phyloP scores from a whole-genome alignment of 108 stramenopile genomes.

The Aurantiochytrium sp. region DNA sequence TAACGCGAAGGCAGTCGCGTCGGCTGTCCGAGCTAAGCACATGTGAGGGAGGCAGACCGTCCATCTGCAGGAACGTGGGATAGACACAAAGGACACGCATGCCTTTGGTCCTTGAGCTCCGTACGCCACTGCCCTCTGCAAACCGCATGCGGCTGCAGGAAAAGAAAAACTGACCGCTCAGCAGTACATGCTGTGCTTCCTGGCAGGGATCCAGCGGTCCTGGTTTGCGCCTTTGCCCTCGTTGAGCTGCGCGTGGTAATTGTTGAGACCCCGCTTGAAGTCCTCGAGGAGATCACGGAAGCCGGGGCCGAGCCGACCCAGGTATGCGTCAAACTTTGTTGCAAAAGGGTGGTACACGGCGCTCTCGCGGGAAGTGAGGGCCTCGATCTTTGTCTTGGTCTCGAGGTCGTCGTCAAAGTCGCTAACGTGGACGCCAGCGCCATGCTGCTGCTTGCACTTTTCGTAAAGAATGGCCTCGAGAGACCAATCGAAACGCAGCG shows the following conservation, averaged over 20 bases:
- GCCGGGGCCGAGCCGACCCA: not conserved
- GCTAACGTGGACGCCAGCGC: not conserved
- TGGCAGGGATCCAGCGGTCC: not conserved
- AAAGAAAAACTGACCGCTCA: not conserved
- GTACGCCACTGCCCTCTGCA: too few relatives aligned
- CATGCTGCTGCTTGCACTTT: not conserved
- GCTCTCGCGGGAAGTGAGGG: not conserved
- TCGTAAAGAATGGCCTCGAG: not conserved
- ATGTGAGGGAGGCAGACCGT: too few relatives aligned
- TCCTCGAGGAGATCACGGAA: not conserved
- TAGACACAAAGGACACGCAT: too few relatives aligned
- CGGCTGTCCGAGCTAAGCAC: too few relatives aligned
- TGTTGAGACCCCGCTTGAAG: not conserved
- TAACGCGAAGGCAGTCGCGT: too few relatives aligned
- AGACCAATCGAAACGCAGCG: not conserved
- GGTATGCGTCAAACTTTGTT: not conserved
- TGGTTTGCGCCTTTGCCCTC: not conserved
- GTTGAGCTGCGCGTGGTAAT: not conserved
- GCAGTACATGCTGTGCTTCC: not conserved
- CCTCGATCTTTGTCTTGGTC: not conserved
- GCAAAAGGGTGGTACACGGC: not conserved
- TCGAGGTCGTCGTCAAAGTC: not conserved
- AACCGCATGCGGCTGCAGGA: too few relatives aligned
- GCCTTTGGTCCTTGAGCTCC: too few relatives aligned
- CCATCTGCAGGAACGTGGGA: too few relatives aligned